Percentiles rank a stretch among this genome's conserved stretches.
phyloP scores from a whole-genome alignment of 352 stramenopile species.

The Pythium oligandrum region DNA sequence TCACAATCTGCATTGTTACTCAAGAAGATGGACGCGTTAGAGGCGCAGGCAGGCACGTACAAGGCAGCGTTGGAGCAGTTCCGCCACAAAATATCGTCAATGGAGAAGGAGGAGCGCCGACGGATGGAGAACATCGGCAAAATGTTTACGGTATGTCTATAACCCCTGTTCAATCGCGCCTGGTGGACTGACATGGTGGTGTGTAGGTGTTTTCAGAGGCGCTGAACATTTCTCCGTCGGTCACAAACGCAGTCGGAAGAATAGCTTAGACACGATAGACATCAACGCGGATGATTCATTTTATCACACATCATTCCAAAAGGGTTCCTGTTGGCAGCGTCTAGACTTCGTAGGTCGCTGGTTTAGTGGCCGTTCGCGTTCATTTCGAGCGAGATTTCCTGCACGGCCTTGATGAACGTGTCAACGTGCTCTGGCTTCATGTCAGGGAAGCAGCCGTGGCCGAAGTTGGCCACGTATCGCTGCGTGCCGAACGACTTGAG shows the following conservation, averaged over 20 bases:
- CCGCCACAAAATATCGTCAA: conserved; percentile 33
- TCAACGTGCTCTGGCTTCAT: conserved; percentile 93
- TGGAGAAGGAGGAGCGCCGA: conserved; percentile 67
- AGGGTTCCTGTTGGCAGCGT: no score
- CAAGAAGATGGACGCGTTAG: conserved; percentile 61
- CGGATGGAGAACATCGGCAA: conserved; percentile 76
- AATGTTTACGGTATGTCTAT: conserved; percentile 56
- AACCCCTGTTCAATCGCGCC: background rate
- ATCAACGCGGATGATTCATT: no score
- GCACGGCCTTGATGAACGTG: conserved; percentile 95
- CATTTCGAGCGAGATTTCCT: conserved; percentile 90
- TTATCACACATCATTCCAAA: no score
- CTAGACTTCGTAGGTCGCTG: background rate
- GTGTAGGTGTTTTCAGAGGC: conserved; percentile 56
- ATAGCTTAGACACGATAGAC: conserved; percentile 14
- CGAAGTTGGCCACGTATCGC: conserved; percentile 97
- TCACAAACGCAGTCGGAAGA: conserved; percentile 9
- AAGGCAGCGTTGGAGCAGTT: conserved; percentile 40
- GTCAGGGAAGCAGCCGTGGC: conserved; percentile 95
- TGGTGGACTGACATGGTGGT: conserved; percentile 3
- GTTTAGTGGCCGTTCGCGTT: conserved; percentile 43
- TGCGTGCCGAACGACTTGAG: conserved; percentile 92
- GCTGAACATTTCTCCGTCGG: conserved; percentile 45
- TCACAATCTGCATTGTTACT: conserved; percentile 33
- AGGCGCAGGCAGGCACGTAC: conserved; percentile 33